phyloP scores from a whole-genome alignment of 345 rosid genomes.

The Microcos paniculata region DNA sequence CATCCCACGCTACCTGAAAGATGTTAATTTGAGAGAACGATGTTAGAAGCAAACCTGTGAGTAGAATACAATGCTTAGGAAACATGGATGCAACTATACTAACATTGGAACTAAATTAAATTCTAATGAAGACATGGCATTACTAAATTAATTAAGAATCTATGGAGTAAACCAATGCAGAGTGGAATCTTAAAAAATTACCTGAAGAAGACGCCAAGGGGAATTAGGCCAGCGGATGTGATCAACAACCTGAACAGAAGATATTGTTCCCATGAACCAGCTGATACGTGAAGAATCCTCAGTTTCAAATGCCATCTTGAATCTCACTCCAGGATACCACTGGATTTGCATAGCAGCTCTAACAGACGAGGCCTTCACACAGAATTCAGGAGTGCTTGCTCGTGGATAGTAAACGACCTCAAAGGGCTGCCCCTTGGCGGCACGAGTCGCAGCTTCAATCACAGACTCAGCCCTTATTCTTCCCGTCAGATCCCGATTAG shows the following conservation, averaged over 20 bases:
- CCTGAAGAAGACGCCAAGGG: conserved; percentile 95
- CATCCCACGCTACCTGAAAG: conserved; percentile 95
- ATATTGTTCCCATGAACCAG: conserved; percentile 95
- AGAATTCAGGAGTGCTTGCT: conserved; percentile 81
- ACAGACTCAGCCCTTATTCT: conserved; percentile 68
- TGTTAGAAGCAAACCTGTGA: not conserved
- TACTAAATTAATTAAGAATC: not conserved
- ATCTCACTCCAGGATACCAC: conserved; percentile 92
- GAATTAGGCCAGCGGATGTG: conserved; percentile 85
- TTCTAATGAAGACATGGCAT: not conserved
- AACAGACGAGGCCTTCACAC: conserved; percentile 69
- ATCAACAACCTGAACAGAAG: conserved; percentile 74
- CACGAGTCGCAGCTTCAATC: conserved; percentile 68
- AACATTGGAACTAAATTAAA: not conserved
- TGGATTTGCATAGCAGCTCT: conserved; percentile 68
- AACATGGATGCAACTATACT: not conserved
- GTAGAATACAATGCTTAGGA: not conserved
- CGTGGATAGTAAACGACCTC: conserved; percentile 88
- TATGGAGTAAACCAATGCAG: not conserved
- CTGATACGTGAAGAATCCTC: conserved; percentile 93
- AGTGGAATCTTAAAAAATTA: conserved; percentile 19
- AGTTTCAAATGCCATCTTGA: conserved; percentile 95
- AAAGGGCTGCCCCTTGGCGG: conserved; percentile 61
- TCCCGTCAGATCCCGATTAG: conserved; percentile 39
- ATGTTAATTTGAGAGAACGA: conserved; percentile 3